Percentiles rank a stretch among this genome's conserved stretches.
Conservation (phyloP, 2,329 filamentous ascomycete genomes). For the Talaromyces marneffei region DNA sequence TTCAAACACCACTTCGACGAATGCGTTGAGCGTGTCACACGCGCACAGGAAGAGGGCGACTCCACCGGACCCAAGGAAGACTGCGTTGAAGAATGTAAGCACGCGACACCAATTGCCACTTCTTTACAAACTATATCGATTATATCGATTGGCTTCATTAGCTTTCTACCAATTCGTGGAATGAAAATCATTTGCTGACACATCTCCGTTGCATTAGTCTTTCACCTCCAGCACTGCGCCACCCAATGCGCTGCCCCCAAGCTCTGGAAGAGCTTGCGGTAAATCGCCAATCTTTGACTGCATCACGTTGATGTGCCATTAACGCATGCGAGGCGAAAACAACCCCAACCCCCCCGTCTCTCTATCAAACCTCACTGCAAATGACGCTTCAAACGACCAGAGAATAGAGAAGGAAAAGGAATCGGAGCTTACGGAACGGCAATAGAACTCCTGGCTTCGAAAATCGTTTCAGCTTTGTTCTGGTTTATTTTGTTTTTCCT, state of each 20-base stretch:
- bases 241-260: conserved; percentile 89
- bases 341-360: background rate
- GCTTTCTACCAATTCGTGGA: no score
- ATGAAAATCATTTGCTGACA: background rate
- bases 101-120: background rate
- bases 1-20: conserved; percentile 98
- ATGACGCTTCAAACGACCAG: background rate
- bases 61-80: conserved; percentile 76
- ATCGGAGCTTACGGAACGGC: background rate
- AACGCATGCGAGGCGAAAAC: background rate
- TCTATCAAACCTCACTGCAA: background rate
- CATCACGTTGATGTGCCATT: background rate
- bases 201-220: conserved; percentile 58
- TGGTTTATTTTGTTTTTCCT: background rate
- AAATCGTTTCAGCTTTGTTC: background rate
- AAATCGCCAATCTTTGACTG: conserved; percentile 31
- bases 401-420: conserved; percentile 6
- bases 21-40: conserved; percentile 89
- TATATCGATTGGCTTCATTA: background rate
- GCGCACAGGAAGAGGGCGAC: conserved; percentile 60
- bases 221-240: conserved; percentile 97
- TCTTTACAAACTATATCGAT: no score
- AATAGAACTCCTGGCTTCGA: background rate
- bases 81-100: conserved; percentile 98
- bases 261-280: conserved; percentile 90